Percentiles rank a stretch among this genome's conserved stretches.
phyloP scores from a whole-genome alignment of 179 eudicot genomes.

The Monotropa hypopitys region DNA sequence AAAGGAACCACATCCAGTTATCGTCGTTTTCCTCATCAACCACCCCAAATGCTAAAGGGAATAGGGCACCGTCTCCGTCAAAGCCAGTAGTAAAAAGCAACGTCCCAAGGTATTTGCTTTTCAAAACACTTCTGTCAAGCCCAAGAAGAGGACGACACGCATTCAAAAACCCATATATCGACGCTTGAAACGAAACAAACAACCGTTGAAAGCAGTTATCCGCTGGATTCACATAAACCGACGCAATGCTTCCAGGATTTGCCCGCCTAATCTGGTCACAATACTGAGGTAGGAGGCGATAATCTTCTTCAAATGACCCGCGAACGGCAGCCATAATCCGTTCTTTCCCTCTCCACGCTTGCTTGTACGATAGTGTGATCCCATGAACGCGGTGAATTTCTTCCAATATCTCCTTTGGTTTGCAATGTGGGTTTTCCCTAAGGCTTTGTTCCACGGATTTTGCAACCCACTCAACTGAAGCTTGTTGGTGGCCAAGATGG shows the following conservation, averaged over 20 bases:
- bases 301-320: conserved; percentile 74
- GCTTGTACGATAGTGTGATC: conserved; percentile 76
- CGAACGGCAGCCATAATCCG: conserved; percentile 76
- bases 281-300: conserved; percentile 70
- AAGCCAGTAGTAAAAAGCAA: conserved; percentile 57
- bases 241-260: conserved; percentile 73
- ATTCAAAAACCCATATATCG: conserved; percentile 59
- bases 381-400: conserved; percentile 78
- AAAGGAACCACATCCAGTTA: conserved; percentile 83
- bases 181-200: conserved; percentile 58
- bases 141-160: conserved; percentile 68
- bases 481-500: conserved; percentile 79
- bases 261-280: conserved; percentile 61
- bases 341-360: conserved; percentile 93
- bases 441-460: conserved; percentile 56
- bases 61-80: conserved; percentile 61
- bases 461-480: conserved; percentile 83
- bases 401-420: conserved; percentile 79
- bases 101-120: conserved; percentile 65
- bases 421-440: conserved; percentile 64
- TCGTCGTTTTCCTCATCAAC: conserved; percentile 67
- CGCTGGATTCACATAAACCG: conserved; percentile 48
- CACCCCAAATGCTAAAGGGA: conserved; percentile 62
- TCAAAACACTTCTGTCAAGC: conserved; percentile 48
- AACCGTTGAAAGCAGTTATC: conserved; percentile 60